Base-by-base conservation (phyloP, 2,329 filamentous ascomycete genomes). In the Sclerotinia minor region DNA sequence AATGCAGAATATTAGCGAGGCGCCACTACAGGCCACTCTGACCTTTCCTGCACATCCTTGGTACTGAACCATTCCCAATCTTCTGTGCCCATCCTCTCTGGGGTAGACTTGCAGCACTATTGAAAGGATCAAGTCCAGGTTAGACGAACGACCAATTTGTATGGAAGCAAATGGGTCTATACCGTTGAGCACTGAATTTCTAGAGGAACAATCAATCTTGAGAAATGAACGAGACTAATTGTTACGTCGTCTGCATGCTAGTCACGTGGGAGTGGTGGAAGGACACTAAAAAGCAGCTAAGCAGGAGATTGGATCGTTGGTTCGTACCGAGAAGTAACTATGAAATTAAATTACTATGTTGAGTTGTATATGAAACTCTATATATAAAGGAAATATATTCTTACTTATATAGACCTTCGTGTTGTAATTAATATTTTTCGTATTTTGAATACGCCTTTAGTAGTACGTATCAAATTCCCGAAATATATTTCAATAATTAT, bases 1-100 rank as follows among this genome's bases (percentile, higher is more conserved):
- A 11, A 58, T 58, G 55, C 55, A 15, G 55, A 58, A 58, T 35
- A 58, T 58, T 58, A 58, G 55, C 35, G 55, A 58, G 55, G 55
- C 55, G 55, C 55, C 29, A 58, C 55, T 58, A 58, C 35, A 58
- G 35, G 55, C 55, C n/a, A 58, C 55, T n/a, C 55, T 58, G 35
- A 58, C 55, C 35, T 58, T 58, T 44, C 55, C 55, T 58, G 55
- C 21, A 44, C 55, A 58, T 58, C 55, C 35, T 58, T 58, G 55
- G 55, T 58, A 44, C 55, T 58, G 32, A 58, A 58, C 35, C 21
- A 44, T 58, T 44, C 55, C 21, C 35, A 7, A 41, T 58, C 15
- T 58, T 44, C 35, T 44, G 21, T 21, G n/a, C 32, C 55, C 21
- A 58, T 58, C n/a, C 26, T 58, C 55, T 58, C 55, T 13, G 5